Evolutionary conservation across 169 alveolate genomes (phyloP), one percentile per base, ranked within the genome.

Genomic region (Blepharisma undulans): DNA sequence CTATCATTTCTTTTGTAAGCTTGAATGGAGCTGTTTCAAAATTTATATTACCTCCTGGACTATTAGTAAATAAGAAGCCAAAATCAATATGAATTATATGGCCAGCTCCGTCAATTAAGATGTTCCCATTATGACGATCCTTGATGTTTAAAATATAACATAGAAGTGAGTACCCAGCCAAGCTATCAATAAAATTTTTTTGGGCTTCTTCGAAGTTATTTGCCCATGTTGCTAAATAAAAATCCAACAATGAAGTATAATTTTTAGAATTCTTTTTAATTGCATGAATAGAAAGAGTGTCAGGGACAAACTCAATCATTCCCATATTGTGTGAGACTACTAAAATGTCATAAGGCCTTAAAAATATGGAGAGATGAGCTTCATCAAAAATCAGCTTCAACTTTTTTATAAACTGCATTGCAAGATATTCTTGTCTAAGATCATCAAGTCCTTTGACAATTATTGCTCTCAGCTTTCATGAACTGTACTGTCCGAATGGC

Each of bases 21-120:
- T 99, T 99, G 94, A 99, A 99, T 80, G 99, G 99, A 59, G 99
- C 99, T 81, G 97, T 96, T 95, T 99, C 99, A 92, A 99, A 98
- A 36, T 97, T 96, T 93, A 99, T 94, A 92, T 99, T 99, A 33
- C 97, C 97, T 1, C 99, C 99, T 2, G 99, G 99, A 32, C 99
- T 97, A 61, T 98, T 95, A 82, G 98, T 99, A 85, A 99, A 97
- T 36, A 99, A 98, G 92, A 98, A 99, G 27, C 99, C 99, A 92
- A 98, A 99, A 95, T 99, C 99, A 72, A 99, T 99, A 95, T 99
- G 99, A 61, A 98, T 96, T 71, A 99, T 92, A 91, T 98, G 99
- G 0, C 99, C 99, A 61, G 91, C 92, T 32, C 94, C 95, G 87
- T 99, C 98, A 29, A 99, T 93, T 93, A 99, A 92, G 84, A 99